Conservation (phyloP, 2,329 filamentous ascomycete species). For the Fusarium cicatricum region DNA sequence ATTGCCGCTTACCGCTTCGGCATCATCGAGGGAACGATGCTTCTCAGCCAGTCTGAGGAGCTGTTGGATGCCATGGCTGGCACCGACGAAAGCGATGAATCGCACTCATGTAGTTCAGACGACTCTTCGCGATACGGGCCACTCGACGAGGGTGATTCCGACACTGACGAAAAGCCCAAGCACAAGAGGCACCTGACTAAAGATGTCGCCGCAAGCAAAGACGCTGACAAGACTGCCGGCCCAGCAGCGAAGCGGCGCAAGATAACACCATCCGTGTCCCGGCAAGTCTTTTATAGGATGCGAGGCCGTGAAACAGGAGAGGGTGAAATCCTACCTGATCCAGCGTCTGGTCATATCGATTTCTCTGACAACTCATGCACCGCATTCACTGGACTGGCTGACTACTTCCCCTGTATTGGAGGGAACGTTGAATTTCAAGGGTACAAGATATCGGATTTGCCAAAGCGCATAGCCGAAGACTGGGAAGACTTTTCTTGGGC, state of each 20-base stretch:
- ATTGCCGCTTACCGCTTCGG: conserved; percentile 9
- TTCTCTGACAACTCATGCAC: conserved; percentile 2
- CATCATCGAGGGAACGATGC: conserved; percentile 11
- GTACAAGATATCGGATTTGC: conserved; percentile 8
- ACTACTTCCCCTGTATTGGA: background rate
- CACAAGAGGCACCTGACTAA: background rate
- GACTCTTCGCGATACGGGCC: background rate
- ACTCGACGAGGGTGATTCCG: background rate
- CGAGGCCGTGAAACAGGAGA: conserved; percentile 18
- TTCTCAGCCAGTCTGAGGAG: conserved; percentile 6
- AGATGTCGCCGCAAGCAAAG: background rate
- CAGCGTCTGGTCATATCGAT: conserved; percentile 11
- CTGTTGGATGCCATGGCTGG: background rate
- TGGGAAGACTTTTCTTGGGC: background rate
- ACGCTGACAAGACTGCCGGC: background rate
- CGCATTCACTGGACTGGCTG: conserved; percentile 6
- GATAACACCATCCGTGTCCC: background rate
- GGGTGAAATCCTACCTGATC: background rate
- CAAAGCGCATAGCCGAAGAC: background rate
- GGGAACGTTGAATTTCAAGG: conserved; percentile 15
- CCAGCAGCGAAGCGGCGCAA: background rate
- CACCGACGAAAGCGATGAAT: background rate
- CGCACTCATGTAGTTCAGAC: background rate
- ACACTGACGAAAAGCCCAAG: background rate
- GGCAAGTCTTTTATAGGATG: conserved; percentile 11